A percentile compares a stretch with the other conserved stretches of the same genome.
These are phyloP conservation scores for Lyophyllum decastes DNA, from an alignment of 768 basidiomycete species.

Conservation along the genomic window DNA sequence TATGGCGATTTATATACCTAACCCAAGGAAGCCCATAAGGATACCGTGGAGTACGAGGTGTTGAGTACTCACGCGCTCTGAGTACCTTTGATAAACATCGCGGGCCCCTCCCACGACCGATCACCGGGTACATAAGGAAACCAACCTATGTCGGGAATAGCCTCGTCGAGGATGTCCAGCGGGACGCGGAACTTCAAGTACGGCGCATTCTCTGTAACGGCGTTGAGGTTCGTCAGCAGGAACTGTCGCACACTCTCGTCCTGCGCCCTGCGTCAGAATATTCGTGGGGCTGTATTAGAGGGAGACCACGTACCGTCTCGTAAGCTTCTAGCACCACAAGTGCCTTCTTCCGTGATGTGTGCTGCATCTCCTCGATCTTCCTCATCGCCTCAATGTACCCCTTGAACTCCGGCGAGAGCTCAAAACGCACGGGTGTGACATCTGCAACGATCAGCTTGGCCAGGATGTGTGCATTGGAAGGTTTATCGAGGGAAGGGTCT, in stretches of 20 bases:
- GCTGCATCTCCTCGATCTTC: constrained; percentile 52
- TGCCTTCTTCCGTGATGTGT: constrained; percentile 65
- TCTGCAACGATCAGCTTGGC: constrained; percentile 71
- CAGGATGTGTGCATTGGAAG: constrained; percentile 32
- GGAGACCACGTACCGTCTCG: constrained; percentile 53
- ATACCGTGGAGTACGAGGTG: neutral
- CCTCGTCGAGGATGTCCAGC: constrained; percentile 55
- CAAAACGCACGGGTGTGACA: constrained; percentile 64
- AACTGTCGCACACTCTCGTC: constrained; percentile 71
- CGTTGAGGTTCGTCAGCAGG: constrained; percentile 76
- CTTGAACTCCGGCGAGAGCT: constrained; percentile 60
- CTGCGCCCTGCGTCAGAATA: too few species aligned
- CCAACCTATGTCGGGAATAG: constrained; percentile 65
- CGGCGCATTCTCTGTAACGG: constrained; percentile 27
- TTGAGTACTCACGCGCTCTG: constrained; percentile 58
- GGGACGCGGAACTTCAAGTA: constrained; percentile 69
- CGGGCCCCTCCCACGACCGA: constrained; percentile 49
- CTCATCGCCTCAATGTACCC: constrained; percentile 71
- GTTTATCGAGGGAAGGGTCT: constrained; percentile 35
- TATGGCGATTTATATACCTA: constrained; percentile 76
- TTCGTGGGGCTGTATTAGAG: too few species aligned
- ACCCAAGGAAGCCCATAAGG: neutral
- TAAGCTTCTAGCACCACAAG: constrained; percentile 58
- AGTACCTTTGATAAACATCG: constrained; percentile 76
- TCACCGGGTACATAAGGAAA: constrained; percentile 72